Percentiles rank a stretch among this genome's conserved stretches.
Conservation (phyloP, 768 basidiomycete genomes). For the Termitomyces sp. region DNA sequence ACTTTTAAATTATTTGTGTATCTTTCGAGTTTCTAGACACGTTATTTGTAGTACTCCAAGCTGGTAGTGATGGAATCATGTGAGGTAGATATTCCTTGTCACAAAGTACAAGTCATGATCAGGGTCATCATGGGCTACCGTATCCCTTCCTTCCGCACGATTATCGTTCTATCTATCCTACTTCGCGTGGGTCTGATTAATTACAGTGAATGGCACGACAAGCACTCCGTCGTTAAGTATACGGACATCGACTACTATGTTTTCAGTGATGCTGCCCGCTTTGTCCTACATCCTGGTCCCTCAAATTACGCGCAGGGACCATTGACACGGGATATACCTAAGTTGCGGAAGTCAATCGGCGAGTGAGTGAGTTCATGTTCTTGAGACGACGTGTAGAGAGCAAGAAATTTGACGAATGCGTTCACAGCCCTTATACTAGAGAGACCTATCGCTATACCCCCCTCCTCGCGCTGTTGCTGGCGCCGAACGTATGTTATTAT, state of each 20-base stretch:
- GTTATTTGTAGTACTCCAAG: background rate
- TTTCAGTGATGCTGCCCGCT: conserved; percentile 86
- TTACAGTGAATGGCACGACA: conserved; percentile 91
- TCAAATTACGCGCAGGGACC: conserved; percentile 56
- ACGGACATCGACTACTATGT: conserved; percentile 98
- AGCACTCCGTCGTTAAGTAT: conserved; percentile 80
- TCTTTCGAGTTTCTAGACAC: background rate
- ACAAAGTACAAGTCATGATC: no score
- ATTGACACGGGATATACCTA: conserved; percentile 30
- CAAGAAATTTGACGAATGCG: conserved; percentile 1
- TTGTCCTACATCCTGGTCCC: conserved; percentile 48
- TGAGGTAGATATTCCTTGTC: background rate
- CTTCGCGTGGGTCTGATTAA: conserved; percentile 68
- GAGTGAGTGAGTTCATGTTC: conserved; percentile 53
- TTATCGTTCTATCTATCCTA: conserved; percentile 49
- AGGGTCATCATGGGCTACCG: conserved; percentile 12
- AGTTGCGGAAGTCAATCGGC: conserved; percentile 45
- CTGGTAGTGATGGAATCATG: background rate
- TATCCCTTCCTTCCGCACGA: conserved; percentile 39
- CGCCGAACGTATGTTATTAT: conserved; percentile 78
- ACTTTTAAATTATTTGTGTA: background rate
- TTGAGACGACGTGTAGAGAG: conserved; percentile 6
- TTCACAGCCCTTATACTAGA: conserved; percentile 76
- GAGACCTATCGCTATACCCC: conserved; percentile 98
- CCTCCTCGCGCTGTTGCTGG: conserved; percentile 74